Evolutionary conservation across 2,329 filamentous ascomycete species (phyloP).

Genomic region (Apiospora rasikravindrae): DNA sequence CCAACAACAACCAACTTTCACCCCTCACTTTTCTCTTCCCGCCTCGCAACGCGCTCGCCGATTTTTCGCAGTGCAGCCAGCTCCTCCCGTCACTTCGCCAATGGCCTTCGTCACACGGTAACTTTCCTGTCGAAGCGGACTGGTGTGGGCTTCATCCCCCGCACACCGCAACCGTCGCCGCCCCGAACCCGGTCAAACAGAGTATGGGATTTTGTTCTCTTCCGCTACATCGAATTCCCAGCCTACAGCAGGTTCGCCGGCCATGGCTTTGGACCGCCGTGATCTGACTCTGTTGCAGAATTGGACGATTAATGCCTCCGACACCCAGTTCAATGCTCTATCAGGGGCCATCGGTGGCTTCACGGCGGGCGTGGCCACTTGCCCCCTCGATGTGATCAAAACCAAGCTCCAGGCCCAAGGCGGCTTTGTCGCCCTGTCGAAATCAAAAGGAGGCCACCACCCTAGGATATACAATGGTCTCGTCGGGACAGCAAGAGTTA

Average conservation of each 20-base stretch:
- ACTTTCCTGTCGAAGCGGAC: slow-evolving; percentile 17
- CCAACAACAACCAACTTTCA: not conserved
- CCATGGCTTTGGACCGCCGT: slow-evolving; percentile 38
- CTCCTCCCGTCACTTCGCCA: not conserved
- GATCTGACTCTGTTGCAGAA: slow-evolving; percentile 54
- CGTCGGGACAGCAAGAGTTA: slow-evolving; percentile 82
- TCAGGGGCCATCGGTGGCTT: slow-evolving; percentile 89
- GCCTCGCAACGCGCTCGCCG: not conserved
- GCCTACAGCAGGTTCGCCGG: slow-evolving; percentile 15
- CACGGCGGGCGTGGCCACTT: slow-evolving; percentile 92
- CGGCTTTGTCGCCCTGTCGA: slow-evolving; percentile 67
- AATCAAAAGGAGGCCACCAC: slow-evolving; percentile 49
- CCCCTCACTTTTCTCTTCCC: not conserved
- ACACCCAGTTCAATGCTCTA: slow-evolving; percentile 78
- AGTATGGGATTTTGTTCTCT: slow-evolving; percentile 42
- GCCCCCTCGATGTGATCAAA: slow-evolving; percentile 98
- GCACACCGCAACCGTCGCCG: slow-evolving; percentile 28
- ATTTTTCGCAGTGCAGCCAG: not conserved
- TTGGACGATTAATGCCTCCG: slow-evolving; percentile 62
- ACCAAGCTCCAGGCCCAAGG: slow-evolving; percentile 97
- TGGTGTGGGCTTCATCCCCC: not conserved
- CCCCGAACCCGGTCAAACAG: slow-evolving; percentile 33
- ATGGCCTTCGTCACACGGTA: slow-evolving; percentile 14
- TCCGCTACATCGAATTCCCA: slow-evolving; percentile 31
- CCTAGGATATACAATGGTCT: slow-evolving; percentile 81